A percentile compares a stretch with the other conserved stretches of the same genome.
These are phyloP conservation scores for Margaritispora aquatica DNA, from an alignment of 495 filamentous ascomycete genomes.

Conservation along the genomic window DNA sequence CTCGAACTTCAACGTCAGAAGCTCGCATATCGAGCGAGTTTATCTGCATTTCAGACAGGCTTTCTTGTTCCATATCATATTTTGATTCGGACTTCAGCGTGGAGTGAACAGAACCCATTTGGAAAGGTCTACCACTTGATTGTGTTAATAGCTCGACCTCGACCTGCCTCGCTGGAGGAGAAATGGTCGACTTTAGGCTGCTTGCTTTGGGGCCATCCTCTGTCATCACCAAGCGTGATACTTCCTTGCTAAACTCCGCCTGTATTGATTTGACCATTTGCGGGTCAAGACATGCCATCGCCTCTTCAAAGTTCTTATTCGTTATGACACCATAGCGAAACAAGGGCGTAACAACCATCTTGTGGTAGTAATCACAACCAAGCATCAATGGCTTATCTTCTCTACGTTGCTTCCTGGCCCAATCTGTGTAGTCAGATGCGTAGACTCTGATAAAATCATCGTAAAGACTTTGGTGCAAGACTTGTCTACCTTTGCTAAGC, in stretches of 20 bases:
- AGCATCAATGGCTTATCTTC: slow-evolving; percentile 20
- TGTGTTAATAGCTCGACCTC: neutral
- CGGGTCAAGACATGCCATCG: slow-evolving; percentile 4
- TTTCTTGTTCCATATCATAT: neutral
- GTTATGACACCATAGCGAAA: slow-evolving; percentile 33
- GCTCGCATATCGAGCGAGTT: neutral
- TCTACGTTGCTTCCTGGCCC: slow-evolving; percentile 16
- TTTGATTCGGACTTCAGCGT: neutral
- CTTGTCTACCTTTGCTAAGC: slow-evolving; percentile 32
- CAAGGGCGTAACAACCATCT: slow-evolving; percentile 28
- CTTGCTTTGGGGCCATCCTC: neutral
- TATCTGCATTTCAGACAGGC: neutral
- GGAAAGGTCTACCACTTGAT: neutral
- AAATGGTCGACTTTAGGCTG: neutral
- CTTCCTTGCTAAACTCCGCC: neutral
- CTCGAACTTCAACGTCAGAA: neutral
- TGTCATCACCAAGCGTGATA: neutral
- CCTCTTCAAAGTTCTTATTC: slow-evolving; percentile 29
- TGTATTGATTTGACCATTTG: neutral
- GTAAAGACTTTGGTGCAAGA: slow-evolving; percentile 48
- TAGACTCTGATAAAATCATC: slow-evolving; percentile 61
- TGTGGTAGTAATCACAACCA: slow-evolving; percentile 38
- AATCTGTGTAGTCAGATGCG: slow-evolving; percentile 34
- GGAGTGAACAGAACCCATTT: neutral
- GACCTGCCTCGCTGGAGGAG: neutral